phyloP scores from a whole-genome alignment of 192 early-diverging fungal genomes.

The Umbelopsis vinacea region DNA sequence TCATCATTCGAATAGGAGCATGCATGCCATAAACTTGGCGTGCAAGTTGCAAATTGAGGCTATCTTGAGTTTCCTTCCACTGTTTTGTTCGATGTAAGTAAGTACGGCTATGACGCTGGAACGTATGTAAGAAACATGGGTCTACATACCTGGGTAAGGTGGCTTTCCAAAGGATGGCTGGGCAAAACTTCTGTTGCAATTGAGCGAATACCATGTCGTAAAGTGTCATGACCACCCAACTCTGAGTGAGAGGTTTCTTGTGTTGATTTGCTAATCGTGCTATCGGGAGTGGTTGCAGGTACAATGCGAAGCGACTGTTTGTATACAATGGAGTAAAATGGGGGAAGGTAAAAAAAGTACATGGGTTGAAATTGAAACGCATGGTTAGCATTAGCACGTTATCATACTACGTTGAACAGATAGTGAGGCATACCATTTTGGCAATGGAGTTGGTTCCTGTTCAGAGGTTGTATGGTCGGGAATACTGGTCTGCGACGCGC shows the following conservation, averaged over 20 bases:
- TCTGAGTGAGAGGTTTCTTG: slow-evolving; percentile 55
- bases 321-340: not conserved
- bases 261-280: slow-evolving; percentile 29
- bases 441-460: slow-evolving; percentile 1
- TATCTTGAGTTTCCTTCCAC: slow-evolving; percentile 87
- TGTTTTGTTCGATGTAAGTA: slow-evolving; percentile 33
- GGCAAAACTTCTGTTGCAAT: slow-evolving; percentile 65
- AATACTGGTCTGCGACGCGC: slow-evolving; percentile 7
- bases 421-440: not conserved
- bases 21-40: slow-evolving; percentile 85
- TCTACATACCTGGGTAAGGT: slow-evolving; percentile 63
- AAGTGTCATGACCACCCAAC: slow-evolving; percentile 83
- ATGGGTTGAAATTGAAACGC: not conserved
- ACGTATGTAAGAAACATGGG: not conserved
- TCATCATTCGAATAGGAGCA: slow-evolving; percentile 90
- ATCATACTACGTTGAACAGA: not conserved
- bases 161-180: slow-evolving; percentile 81
- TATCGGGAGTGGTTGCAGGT: slow-evolving; percentile 27
- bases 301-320: slow-evolving; percentile 32
- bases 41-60: slow-evolving; percentile 81
- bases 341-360: not conserved
- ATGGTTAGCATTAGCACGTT: not conserved
- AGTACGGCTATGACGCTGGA: not conserved
- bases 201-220: slow-evolving; percentile 73
- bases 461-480: not conserved